Percentiles rank a stretch among this genome's conserved stretches.
Evolutionary conservation across 805 yeast species (phyloP).

Genomic region (Hanseniaspora guilliermondii): DNA sequence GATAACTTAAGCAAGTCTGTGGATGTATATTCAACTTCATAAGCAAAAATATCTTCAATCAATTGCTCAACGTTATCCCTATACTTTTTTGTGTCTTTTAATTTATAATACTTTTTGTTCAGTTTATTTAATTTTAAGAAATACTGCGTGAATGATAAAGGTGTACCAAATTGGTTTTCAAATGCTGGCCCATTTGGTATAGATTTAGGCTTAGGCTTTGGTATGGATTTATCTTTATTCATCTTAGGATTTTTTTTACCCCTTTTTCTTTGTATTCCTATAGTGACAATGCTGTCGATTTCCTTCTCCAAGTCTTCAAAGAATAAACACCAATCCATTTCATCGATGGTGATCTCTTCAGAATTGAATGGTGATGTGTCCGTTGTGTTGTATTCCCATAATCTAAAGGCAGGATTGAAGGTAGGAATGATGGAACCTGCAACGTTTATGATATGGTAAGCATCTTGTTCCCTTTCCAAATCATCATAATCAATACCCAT

Average conservation of each 20-base stretch:
- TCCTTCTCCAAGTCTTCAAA: conserved; percentile 37
- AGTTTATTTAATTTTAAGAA: conserved; percentile 49
- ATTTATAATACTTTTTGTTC: conserved; percentile 33
- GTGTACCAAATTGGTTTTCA: conserved; percentile 56
- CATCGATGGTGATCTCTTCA: conserved; percentile 13
- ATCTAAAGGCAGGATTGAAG: conserved; percentile 67
- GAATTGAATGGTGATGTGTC: conserved; percentile 25
- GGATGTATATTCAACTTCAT: conserved; percentile 57
- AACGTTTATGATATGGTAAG: conserved; percentile 54
- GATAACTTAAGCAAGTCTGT: conserved; percentile 30
- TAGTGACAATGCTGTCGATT: conserved; percentile 16
- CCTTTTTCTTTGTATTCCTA: conserved; percentile 18
- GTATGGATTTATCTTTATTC: conserved; percentile 43
- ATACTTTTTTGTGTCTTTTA: conserved; percentile 41
- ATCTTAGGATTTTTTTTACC: conserved; percentile 22
- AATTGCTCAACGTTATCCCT: conserved; percentile 35
- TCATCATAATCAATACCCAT: not conserved
- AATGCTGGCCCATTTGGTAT: conserved; percentile 65
- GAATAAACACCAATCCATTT: conserved; percentile 48
- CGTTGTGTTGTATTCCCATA: conserved; percentile 75
- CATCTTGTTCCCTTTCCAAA: not conserved
- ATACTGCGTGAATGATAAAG: conserved; percentile 60
- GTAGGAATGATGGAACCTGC: conserved; percentile 72
- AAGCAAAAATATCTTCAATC: conserved; percentile 37
- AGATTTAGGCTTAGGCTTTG: conserved; percentile 47